phyloP scores from a whole-genome alignment of 306 rosid genomes.

The Sicyos baderoa region DNA sequence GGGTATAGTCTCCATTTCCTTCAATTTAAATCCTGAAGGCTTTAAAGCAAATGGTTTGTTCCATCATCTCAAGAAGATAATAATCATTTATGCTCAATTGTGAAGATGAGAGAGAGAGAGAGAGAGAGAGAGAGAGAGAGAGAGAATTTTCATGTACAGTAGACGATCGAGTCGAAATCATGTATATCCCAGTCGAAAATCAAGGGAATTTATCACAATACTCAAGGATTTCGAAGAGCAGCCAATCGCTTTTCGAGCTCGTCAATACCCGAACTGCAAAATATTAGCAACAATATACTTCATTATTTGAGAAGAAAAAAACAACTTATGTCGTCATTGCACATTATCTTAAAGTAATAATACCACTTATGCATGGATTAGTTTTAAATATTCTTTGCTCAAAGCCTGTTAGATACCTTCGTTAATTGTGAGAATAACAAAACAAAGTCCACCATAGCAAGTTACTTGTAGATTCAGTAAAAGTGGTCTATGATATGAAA shows the following conservation, averaged over 20 bases:
- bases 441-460: not conserved
- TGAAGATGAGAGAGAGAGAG: conserved; percentile 12
- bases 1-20: not conserved
- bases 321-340: not conserved
- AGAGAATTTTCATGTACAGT: conserved; percentile 19
- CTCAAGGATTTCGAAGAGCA: conserved; percentile 71
- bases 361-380: no score
- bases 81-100: not conserved
- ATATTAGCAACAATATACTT: not conserved
- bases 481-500: not conserved
- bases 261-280: conserved; percentile 60
- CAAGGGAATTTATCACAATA: conserved; percentile 3
- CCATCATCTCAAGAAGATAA: conserved; percentile 6
- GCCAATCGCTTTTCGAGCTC: conserved; percentile 93
- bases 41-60: conserved; percentile 9
- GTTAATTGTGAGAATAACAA: not conserved
- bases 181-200: conserved; percentile 1
- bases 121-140: conserved; percentile 17
- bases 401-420: not conserved
- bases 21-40: not conserved
- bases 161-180: not conserved
- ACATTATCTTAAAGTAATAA: no score
- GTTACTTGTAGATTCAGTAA: not conserved
- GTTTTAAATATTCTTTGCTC: not conserved
- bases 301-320: not conserved